These are phyloP conservation scores for Neofusicoccum ribis DNA, from an alignment of 2,329 filamentous ascomycete genomes.

Conservation along the genomic window DNA sequence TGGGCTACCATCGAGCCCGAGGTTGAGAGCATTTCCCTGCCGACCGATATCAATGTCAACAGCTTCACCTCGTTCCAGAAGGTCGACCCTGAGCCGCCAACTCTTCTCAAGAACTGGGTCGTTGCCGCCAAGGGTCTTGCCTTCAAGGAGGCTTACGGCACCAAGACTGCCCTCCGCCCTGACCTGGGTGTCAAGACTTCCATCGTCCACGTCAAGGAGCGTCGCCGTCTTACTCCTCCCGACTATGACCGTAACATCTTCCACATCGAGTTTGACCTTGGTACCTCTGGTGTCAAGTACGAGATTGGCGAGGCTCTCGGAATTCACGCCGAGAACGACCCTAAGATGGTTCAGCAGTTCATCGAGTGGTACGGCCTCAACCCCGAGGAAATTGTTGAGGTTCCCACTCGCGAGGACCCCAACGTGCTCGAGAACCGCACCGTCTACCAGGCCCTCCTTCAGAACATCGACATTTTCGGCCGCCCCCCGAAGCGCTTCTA, in stretches of 20 bases:
- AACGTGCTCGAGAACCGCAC: constrained; percentile 80
- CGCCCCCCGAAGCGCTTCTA: constrained; percentile 98
- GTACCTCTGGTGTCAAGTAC: constrained; percentile 86
- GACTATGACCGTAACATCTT: constrained; percentile 99
- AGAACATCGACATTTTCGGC: constrained; percentile 96
- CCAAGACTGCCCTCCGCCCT: constrained; percentile 72
- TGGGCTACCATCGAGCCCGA: constrained; percentile 74
- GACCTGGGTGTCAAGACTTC: constrained; percentile 84
- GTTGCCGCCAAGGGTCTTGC: constrained; percentile 80
- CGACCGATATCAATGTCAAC: constrained; percentile 68
- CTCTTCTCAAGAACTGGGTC: constrained; percentile 74
- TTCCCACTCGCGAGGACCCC: constrained; percentile 78
- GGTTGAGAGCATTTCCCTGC: constrained; percentile 54
- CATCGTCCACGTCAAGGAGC: constrained; percentile 90
- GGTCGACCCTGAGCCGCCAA: constrained; percentile 66
- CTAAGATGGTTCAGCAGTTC: constrained; percentile 75
- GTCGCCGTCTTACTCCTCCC: constrained; percentile 82
- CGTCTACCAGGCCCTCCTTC: constrained; percentile 84
- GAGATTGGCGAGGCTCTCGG: constrained; percentile 96
- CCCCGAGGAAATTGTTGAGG: constrained; percentile 81
- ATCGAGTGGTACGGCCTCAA: constrained; percentile 88
- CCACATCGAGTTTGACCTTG: constrained; percentile 98
- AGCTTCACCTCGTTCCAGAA: constrained; percentile 83
- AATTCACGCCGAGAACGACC: constrained; percentile 93
- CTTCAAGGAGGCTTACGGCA: constrained; percentile 93